These are phyloP conservation scores for Fusarium illudens DNA, from an alignment of 2,329 filamentous ascomycete genomes.

Conservation along the genomic window DNA sequence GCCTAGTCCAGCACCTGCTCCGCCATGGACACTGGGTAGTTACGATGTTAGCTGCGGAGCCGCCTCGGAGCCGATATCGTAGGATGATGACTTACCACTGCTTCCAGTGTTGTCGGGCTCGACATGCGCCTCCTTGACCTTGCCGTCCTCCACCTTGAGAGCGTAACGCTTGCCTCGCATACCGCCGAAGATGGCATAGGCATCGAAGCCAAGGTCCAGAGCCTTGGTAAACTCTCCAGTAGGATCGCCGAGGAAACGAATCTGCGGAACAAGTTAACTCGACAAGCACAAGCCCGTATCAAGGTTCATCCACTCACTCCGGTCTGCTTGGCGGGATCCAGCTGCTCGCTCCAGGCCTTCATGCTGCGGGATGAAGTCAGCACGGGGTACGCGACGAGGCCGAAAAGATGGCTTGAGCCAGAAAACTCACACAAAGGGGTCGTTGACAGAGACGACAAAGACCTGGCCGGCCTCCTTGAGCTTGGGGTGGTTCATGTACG, in stretches of 20 bases:
- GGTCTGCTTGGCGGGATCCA: slow-evolving; percentile 78
- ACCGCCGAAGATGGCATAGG: slow-evolving; percentile 78
- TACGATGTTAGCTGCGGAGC: background rate
- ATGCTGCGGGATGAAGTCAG: slow-evolving; percentile 63
- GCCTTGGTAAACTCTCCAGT: slow-evolving; percentile 81
- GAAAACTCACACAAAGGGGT: slow-evolving; percentile 83
- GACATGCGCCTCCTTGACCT: slow-evolving; percentile 81
- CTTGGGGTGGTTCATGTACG: slow-evolving; percentile 82
- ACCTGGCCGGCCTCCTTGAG: slow-evolving; percentile 83
- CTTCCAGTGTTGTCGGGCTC: slow-evolving; percentile 91
- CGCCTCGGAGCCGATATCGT: background rate
- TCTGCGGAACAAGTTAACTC: slow-evolving; percentile 56
- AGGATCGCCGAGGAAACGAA: slow-evolving; percentile 90
- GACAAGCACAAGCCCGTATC: background rate
- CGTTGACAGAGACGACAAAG: slow-evolving; percentile 92
- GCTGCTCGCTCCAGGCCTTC: slow-evolving; percentile 83
- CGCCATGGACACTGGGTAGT: slow-evolving; percentile 33
- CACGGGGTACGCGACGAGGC: background rate
- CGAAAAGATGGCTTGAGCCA: background rate
- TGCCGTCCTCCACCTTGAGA: slow-evolving; percentile 82
- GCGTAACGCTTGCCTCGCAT: slow-evolving; percentile 88
- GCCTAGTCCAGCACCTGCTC: slow-evolving; percentile 34
- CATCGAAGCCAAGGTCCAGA: slow-evolving; percentile 83
- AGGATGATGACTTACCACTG: slow-evolving; percentile 64
- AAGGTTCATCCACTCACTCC: slow-evolving; percentile 67